Evolutionary conservation across 2,329 filamentous ascomycete genomes (phyloP), one percentile per base, ranked within the genome.

Genomic region (Fusarium solani-melongenae): DNA sequence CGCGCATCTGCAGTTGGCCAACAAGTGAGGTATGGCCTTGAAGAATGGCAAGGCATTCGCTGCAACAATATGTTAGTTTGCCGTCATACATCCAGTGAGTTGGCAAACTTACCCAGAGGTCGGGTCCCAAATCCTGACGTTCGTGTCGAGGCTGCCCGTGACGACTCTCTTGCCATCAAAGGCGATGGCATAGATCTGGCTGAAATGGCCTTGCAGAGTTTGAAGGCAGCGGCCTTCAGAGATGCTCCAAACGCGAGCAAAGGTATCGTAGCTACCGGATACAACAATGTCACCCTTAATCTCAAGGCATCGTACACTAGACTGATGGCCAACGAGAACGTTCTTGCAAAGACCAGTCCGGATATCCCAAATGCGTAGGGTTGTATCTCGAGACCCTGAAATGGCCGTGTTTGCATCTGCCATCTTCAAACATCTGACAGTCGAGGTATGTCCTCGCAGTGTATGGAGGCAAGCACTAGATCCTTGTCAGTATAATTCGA

Each of bases 261-360:
- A 98, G 8, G 96, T 98, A 81, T 99, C 96, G 83, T 99, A 99
- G 82, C 95, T 98, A 66, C 96, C 96, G 33, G 95, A 98, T n/a
- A 99, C 96, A 44, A 98, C 94, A 73, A 98, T 91, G 83, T 99
- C 96, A 63, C 95, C 96, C 81, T 98, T 94, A 78, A 98, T 98
- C 80, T 98, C 96, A 46, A 99, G 87, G 82, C 96, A 99, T 72
- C 96, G 90, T 29, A 99, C 96, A 82, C 95, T 98, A 51, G 96
- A 96, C 83, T 98, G 95, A 81, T 99, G 96, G 12, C 96, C 96
- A 41, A 98, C 93, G 41, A 99, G 89, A 17, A 98, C 94, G 78
- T 97, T 97, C 79, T 92, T 92, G 86, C 96, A 98, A 34, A 95
- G 87, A 8, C 96, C 96, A 73, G 93, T 94, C 59, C 90, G 89